phyloP scores from a whole-genome alignment of 2,329 filamentous ascomycete species.

The Saccharata proteae region DNA sequence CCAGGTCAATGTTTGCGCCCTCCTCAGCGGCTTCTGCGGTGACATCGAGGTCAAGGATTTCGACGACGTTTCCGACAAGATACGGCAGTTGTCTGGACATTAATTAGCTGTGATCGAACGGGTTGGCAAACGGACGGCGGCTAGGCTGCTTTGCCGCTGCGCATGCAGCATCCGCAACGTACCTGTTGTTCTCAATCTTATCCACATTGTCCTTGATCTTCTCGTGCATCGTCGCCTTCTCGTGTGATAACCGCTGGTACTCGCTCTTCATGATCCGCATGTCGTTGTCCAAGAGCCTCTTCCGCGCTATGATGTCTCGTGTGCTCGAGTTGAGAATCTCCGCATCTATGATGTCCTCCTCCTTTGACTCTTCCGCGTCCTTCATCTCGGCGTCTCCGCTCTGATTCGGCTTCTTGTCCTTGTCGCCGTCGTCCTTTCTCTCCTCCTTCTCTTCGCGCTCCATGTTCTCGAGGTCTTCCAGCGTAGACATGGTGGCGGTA shows the following conservation, averaged over 20 bases:
- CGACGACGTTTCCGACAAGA: conserved; percentile 95
- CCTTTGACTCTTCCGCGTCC: conserved; percentile 54
- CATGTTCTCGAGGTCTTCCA: conserved; percentile 84
- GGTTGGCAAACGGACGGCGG: neutral
- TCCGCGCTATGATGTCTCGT: conserved; percentile 84
- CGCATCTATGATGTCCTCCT: conserved; percentile 73
- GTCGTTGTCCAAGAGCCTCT: conserved; percentile 90
- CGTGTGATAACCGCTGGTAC: conserved; percentile 82
- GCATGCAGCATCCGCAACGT: conserved; percentile 19
- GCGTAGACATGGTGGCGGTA: conserved; percentile 65
- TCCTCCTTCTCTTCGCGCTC: conserved; percentile 66
- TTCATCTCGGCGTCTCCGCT: conserved; percentile 84
- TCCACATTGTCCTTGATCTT: conserved; percentile 99
- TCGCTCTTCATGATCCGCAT: conserved; percentile 98
- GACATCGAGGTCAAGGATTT: conserved; percentile 91
- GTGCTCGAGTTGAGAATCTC: conserved; percentile 90
- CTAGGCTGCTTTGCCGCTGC: too few species aligned
- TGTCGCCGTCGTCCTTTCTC: conserved; percentile 47
- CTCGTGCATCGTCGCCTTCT: conserved; percentile 91
- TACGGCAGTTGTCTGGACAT: conserved; percentile 78
- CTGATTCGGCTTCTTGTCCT: conserved; percentile 43
- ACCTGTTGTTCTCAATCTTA: conserved; percentile 99
- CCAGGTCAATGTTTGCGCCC: conserved; percentile 95
- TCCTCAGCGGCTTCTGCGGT: conserved; percentile 93
- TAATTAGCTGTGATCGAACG: conserved; percentile 5